These are phyloP conservation scores for Tricholoma matsutake DNA, from an alignment of 768 basidiomycete genomes.

Conservation along the genomic window DNA sequence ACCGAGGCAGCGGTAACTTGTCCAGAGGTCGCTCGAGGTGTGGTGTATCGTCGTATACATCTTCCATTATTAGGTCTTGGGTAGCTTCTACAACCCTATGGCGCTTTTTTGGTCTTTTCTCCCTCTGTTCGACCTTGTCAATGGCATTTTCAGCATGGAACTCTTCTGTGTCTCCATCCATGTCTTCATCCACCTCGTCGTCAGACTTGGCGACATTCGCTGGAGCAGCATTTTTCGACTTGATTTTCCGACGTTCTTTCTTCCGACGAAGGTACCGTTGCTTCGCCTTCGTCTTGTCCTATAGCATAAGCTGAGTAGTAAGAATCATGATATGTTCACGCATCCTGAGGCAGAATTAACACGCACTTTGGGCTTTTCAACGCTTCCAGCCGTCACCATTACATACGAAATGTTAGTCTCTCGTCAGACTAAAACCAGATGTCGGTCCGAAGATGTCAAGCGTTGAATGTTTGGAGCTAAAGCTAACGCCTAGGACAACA, in stretches of 20 bases:
- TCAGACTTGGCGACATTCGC: slow-evolving; percentile 15
- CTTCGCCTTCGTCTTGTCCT: slow-evolving; percentile 71
- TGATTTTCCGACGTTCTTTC: slow-evolving; percentile 57
- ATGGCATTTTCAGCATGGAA: slow-evolving; percentile 11
- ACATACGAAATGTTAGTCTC: neutral
- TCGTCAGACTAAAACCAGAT: no score
- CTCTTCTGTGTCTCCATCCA: slow-evolving; percentile 18
- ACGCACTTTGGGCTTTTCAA: slow-evolving; percentile 14
- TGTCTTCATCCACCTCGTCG: slow-evolving; percentile 14
- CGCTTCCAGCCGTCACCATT: neutral
- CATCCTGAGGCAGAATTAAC: neutral
- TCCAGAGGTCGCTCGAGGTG: slow-evolving; percentile 9
- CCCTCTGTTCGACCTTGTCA: slow-evolving; percentile 9
- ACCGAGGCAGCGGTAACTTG: slow-evolving; percentile 16
- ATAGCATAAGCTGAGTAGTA: slow-evolving; percentile 16
- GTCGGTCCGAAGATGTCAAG: no score
- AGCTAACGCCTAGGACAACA: no score
- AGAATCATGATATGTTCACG: slow-evolving; percentile 15
- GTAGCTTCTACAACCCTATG: slow-evolving; percentile 31
- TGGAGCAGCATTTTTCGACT: slow-evolving; percentile 14
- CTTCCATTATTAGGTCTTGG: slow-evolving; percentile 22
- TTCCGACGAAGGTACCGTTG: slow-evolving; percentile 72
- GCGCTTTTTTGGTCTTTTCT: slow-evolving; percentile 42
- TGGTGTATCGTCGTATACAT: slow-evolving; percentile 10
- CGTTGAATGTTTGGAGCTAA: no score